These are phyloP conservation scores for Nicotiana noctiflora DNA, from an alignment of 257 asterid genomes.

Conservation along the genomic window DNA sequence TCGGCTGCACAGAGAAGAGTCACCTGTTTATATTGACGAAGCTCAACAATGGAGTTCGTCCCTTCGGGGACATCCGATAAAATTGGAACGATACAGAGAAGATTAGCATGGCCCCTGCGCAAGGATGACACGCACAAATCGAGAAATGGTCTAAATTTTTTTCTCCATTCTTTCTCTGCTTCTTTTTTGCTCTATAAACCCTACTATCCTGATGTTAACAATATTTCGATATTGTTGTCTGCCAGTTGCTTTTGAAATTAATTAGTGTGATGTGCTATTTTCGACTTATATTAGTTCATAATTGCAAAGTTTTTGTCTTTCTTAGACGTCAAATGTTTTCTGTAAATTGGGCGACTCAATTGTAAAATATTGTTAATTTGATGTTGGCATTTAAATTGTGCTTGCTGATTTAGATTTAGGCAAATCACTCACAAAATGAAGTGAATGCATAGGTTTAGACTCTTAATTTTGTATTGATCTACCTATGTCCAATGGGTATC, in stretches of 20 bases:
- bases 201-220: too few relatives aligned
- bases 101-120: too few relatives aligned
- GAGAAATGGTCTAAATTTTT: slow-evolving; percentile 22
- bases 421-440: background rate
- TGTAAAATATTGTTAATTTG: too few relatives aligned
- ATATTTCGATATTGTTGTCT: too few relatives aligned
- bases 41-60: accelerated
- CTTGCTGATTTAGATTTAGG: background rate
- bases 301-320: background rate
- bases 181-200: too few relatives aligned
- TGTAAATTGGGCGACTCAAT: background rate
- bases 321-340: background rate
- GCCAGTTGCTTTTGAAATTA: background rate
- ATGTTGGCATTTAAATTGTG: background rate
- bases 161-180: too few relatives aligned
- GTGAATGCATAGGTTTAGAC: background rate
- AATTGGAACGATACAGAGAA: slow-evolving; percentile 16
- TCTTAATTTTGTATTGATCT: background rate
- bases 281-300: background rate
- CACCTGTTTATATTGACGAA: background rate
- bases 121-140: background rate
- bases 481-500: too few relatives aligned
- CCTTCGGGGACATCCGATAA: slow-evolving; percentile 18
- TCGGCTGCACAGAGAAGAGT: background rate
- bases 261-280: background rate